These are phyloP conservation scores for Adansonia digitata DNA, from an alignment of 345 rosid species.

Conservation along the genomic window DNA sequence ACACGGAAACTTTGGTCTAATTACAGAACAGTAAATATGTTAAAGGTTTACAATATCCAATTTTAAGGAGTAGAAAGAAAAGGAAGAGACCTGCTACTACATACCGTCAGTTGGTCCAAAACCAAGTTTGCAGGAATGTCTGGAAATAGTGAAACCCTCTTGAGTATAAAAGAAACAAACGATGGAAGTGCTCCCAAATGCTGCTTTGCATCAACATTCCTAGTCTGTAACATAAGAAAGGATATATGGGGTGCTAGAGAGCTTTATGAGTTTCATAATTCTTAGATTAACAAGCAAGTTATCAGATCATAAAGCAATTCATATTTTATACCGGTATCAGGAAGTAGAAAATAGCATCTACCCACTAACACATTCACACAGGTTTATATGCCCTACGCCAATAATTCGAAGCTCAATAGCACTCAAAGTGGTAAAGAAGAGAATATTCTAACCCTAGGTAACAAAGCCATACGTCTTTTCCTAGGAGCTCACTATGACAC, in stretches of 20 bases:
- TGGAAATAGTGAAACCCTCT: conserved; percentile 51
- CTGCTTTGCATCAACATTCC: conserved; percentile 68
- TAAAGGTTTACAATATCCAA: neutral
- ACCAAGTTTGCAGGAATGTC: conserved; percentile 34
- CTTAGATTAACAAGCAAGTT: conserved; percentile 4
- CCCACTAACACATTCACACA: neutral
- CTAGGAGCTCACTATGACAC: neutral
- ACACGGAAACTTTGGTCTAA: neutral
- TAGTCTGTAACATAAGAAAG: conserved; percentile 38
- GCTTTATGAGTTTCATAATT: neutral
- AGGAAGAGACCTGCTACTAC: conserved; percentile 11
- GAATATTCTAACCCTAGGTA: neutral
- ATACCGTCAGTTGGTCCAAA: conserved; percentile 85
- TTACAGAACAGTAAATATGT: neutral
- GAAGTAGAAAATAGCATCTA: neutral
- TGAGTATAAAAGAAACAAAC: conserved; percentile 54
- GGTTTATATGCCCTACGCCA: neutral
- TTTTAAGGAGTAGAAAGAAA: neutral
- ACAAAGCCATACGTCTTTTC: neutral
- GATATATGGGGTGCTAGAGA: neutral
- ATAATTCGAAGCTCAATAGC: neutral
- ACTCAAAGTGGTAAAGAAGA: neutral
- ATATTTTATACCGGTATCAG: neutral
- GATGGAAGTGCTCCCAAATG: conserved; percentile 73
- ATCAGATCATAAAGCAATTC: neutral